Conservation (phyloP, 352 stramenopile species). For the Sclerospora graminicola region DNA sequence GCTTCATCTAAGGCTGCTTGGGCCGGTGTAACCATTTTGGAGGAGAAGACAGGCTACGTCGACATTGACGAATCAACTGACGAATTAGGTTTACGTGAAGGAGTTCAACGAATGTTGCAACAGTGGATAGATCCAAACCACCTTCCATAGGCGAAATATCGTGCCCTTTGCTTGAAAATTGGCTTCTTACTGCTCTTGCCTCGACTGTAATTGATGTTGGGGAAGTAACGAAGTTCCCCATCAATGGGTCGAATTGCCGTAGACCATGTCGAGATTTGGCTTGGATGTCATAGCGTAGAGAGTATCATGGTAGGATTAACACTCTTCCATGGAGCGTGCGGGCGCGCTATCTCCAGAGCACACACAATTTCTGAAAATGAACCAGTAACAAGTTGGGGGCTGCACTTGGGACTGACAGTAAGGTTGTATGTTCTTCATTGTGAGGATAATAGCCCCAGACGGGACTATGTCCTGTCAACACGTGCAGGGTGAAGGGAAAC, state of each 20-base stretch:
- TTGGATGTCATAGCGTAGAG: not conserved
- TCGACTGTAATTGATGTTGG: not conserved
- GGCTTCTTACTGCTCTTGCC: not conserved
- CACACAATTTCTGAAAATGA: not conserved
- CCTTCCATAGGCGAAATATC: not conserved
- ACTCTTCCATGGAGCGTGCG: not conserved
- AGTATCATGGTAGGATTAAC: not conserved
- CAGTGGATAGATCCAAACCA: not conserved
- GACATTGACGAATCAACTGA: conserved; percentile 2
- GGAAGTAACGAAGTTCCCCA: no score
- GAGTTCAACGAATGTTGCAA: not conserved
- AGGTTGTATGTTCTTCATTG: not conserved
- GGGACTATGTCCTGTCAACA: no score
- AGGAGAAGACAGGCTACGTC: no score
- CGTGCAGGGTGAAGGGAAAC: no score
- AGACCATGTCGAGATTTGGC: no score
- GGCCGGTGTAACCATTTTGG: not conserved
- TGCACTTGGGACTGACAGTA: not conserved
- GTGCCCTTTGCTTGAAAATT: not conserved
- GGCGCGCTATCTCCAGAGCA: not conserved
- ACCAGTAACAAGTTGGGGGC: not conserved
- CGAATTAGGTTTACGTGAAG: conserved; percentile 5
- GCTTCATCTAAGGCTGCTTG: not conserved
- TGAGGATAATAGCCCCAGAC: not conserved
- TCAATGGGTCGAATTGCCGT: no score